These are phyloP conservation scores for Arthrobotrys entomopaga DNA, from an alignment of 2,329 filamentous ascomycete species.

Conservation along the genomic window DNA sequence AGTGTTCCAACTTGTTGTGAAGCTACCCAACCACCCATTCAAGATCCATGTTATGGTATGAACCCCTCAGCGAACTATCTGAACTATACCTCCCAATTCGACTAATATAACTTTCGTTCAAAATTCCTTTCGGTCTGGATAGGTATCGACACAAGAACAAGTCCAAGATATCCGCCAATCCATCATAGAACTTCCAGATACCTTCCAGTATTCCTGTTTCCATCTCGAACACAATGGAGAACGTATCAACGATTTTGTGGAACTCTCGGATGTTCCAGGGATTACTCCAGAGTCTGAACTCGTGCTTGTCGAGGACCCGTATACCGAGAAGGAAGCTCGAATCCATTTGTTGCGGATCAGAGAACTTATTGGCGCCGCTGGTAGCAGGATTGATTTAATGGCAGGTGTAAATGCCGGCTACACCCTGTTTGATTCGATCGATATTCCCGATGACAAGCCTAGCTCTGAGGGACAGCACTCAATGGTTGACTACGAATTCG, in stretches of 20 bases:
- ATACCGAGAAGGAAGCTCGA: constrained; percentile 97
- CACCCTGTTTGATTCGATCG: constrained; percentile 85
- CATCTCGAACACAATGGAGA: constrained; percentile 90
- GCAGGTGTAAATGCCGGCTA: constrained; percentile 86
- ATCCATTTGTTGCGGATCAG: constrained; percentile 91
- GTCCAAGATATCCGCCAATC: constrained; percentile 97
- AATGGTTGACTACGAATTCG: constrained; percentile 79
- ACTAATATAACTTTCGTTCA: constrained; percentile 51
- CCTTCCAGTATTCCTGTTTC: constrained; percentile 98
- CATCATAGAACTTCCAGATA: constrained; percentile 89
- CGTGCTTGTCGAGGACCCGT: constrained; percentile 87
- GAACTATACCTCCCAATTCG: background rate
- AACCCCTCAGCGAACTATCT: constrained; percentile 48
- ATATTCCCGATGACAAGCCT: constrained; percentile 61
- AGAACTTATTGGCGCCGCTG: constrained; percentile 91
- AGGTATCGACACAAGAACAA: constrained; percentile 94
- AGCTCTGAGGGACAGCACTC: constrained; percentile 66
- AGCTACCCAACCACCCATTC: constrained; percentile 80
- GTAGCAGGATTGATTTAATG: constrained; percentile 84
- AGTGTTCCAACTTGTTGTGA: constrained; percentile 78
- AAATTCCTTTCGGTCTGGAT: constrained; percentile 39
- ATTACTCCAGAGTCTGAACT: constrained; percentile 81
- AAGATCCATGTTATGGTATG: constrained; percentile 87
- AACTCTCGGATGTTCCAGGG: constrained; percentile 86
- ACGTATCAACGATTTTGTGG: constrained; percentile 93